Conservation (phyloP, 176 grass and related monocot genomes). For the Oryza officinalis region DNA sequence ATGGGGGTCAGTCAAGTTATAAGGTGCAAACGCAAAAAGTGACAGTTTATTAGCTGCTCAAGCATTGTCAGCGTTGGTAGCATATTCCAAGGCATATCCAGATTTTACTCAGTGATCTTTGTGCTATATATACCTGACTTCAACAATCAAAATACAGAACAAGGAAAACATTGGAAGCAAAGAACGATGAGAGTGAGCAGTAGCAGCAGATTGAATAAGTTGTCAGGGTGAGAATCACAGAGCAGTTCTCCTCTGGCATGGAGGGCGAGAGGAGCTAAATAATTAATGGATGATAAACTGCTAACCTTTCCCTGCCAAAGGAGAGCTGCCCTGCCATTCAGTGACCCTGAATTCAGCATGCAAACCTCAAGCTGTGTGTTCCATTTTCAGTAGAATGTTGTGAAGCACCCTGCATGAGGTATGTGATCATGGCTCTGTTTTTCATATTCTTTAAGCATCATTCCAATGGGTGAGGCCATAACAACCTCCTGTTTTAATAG, state of each 20-base stretch:
- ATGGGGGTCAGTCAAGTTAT: neutral
- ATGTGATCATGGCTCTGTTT: slow-evolving; percentile 5
- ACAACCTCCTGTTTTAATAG: neutral
- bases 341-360: slow-evolving; percentile 17
- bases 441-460: neutral
- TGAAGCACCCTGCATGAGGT: slow-evolving; percentile 6
- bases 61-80: slow-evolving; percentile 3
- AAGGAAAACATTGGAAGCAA: neutral
- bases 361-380: neutral
- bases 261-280: slow-evolving; percentile 19
- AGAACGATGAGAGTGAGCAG: neutral
- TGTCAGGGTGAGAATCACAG: slow-evolving; percentile 57
- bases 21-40: slow-evolving; percentile 24
- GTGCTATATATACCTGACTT: slow-evolving; percentile 12
- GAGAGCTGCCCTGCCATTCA: slow-evolving; percentile 93
- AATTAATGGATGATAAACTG: neutral
- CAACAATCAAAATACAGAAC: neutral
- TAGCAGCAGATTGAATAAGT: neutral
- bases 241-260: slow-evolving; percentile 61
- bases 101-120: neutral
- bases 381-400: neutral
- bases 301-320: slow-evolving; percentile 67
- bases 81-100: slow-evolving; percentile 44
- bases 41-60: neutral
- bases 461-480: neutral